Evolutionary conservation across 2,329 filamentous ascomycete species (phyloP).

Genomic region (Emergomyces pasteurianus): DNA sequence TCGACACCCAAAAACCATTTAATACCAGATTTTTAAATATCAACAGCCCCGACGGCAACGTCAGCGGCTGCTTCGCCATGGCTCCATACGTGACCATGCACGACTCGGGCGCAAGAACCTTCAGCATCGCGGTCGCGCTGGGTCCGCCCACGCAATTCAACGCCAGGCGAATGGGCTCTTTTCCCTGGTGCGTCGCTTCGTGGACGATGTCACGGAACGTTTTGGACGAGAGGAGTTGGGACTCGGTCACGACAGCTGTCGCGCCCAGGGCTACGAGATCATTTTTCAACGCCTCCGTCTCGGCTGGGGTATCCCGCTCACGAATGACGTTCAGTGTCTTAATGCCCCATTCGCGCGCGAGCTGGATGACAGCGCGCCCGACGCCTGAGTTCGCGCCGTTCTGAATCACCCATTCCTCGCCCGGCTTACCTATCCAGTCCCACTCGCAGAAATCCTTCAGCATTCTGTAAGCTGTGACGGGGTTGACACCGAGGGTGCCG

Average conservation of each 20-base stretch:
- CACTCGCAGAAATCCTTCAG: constrained; percentile 60
- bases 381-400: constrained; percentile 95
- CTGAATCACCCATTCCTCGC: constrained; percentile 92
- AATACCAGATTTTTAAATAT: constrained; percentile 92
- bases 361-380: constrained; percentile 79
- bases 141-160: constrained; percentile 93
- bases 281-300: constrained; percentile 51
- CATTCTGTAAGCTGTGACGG: constrained; percentile 89
- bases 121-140: constrained; percentile 65
- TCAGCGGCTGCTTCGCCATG: constrained; percentile 81
- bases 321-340: constrained; percentile 84
- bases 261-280: constrained; percentile 52
- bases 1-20: constrained; percentile 88
- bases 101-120: constrained; percentile 54
- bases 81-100: constrained; percentile 89
- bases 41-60: constrained; percentile 66
- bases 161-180: constrained; percentile 61
- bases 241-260: constrained; percentile 50
- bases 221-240: constrained; percentile 37
- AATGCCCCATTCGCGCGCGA: constrained; percentile 74
- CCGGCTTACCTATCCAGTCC: constrained; percentile 35
- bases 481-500: constrained; percentile 84
- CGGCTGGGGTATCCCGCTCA: constrained; percentile 51
- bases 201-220: constrained; percentile 40
- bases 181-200: constrained; percentile 59